Evolutionary conservation across 257 asterid genomes (phyloP), one percentile per base, ranked within the genome.

Genomic region (Jasminum sambac): DNA sequence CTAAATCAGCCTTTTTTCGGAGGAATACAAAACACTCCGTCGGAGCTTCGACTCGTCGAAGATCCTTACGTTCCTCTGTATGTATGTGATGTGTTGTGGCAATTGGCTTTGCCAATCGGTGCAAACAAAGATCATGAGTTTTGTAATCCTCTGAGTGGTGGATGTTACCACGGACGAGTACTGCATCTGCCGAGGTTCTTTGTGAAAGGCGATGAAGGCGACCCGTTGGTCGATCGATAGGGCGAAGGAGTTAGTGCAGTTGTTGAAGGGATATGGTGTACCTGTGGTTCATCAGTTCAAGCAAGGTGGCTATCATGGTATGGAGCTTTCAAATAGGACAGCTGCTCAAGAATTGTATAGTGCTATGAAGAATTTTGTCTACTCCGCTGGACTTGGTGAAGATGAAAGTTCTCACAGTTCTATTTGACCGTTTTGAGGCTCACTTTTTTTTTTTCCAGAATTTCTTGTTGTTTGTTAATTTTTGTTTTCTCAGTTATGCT

Each of bases 1-100:
- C 25, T 77, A 12, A 68, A 72, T 34, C 78, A 77, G 52, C 72
- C 67, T 10, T 77, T 67, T 50, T 72, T 77, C 24, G 82, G 82
- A 1, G 82, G 78, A 0, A 13, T 62, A n/a, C 42, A 39, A n/a
- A 71, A 62, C 4, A 78, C 78, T 39, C 4, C 58, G 3, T 78
- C 78, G 0, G 78, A 78, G 30, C 55, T 50, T 21, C 23, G 69
- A 17, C 52, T 68, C n/a, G 5, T 40, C 1, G 72, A 78, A 4
- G 75, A 75, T 25, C 26, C 62, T 0, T 68, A 62, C 37, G 64
- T 69, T 2, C 59, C 80, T 9, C 17, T 72, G 19, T 72, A 67
- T 5, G 42, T 77, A 34, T 72, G 67, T 0, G 71, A 77, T 16
- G 69, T 74, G 0, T 52, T 58, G 11, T 77, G 81, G 81, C 6